Conservation (phyloP, 345 rosid species). For the Citrus sp. region DNA sequence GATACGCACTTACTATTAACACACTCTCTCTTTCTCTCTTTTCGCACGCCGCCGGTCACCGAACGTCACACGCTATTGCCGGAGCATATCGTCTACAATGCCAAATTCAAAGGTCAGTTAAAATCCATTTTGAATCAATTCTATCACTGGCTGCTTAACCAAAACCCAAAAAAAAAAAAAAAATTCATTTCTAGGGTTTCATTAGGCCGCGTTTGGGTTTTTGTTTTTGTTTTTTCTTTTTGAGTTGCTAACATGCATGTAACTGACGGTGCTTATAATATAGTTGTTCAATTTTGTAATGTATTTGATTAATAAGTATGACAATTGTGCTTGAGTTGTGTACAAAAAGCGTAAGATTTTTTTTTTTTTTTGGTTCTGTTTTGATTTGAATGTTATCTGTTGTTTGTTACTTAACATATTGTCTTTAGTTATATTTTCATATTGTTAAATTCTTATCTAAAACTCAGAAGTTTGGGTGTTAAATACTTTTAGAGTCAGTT, state of each 20-base stretch:
- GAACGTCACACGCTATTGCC: not conserved
- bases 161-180: not conserved
- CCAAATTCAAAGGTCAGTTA: not conserved
- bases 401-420: not conserved
- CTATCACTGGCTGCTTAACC: not conserved
- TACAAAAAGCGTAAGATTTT: not conserved
- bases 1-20: not conserved
- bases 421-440: not conserved
- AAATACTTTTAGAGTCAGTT: not conserved
- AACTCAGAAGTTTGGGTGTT: not conserved
- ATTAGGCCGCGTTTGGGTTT: not conserved
- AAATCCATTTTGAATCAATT: not conserved
- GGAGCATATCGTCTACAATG: not conserved
- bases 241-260: not conserved
- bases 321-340: too few relatives aligned
- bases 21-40: not conserved
- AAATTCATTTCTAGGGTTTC: slow-evolving; percentile 8
- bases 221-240: not conserved
- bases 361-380: not conserved
- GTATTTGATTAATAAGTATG: too few relatives aligned
- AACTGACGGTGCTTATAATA: not conserved
- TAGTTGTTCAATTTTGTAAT: not conserved
- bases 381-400: not conserved
- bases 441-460: not conserved
- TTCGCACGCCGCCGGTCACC: not conserved